Percentiles rank a stretch among this genome's conserved stretches.
Evolutionary conservation across 2,329 filamentous ascomycete species (phyloP).

Genomic region (Rachicladosporium sp.): DNA sequence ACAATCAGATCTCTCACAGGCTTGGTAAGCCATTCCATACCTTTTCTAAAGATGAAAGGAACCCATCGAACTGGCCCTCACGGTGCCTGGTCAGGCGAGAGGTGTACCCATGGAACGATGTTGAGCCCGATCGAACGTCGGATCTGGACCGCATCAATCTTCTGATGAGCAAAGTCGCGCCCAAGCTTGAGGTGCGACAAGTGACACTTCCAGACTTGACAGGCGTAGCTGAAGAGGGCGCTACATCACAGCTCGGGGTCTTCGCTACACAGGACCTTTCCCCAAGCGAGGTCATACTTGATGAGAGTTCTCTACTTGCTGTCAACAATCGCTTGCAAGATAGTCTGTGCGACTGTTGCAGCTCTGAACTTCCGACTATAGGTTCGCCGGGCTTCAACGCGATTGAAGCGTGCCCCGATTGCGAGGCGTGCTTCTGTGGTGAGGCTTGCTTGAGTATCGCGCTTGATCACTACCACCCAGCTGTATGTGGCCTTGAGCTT

Average conservation of each 20-base stretch:
- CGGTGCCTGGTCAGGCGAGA: slow-evolving; percentile 55
- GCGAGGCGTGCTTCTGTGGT: slow-evolving; percentile 51
- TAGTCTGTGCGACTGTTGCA: slow-evolving; percentile 80
- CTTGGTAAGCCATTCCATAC: slow-evolving; percentile 1
- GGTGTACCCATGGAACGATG: slow-evolving; percentile 50
- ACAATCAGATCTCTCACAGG: background rate
- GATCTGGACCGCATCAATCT: slow-evolving; percentile 57
- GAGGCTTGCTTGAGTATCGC: slow-evolving; percentile 44
- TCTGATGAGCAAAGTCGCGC: slow-evolving; percentile 55
- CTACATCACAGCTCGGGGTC: slow-evolving; percentile 69
- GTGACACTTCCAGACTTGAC: slow-evolving; percentile 61
- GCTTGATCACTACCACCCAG: slow-evolving; percentile 44
- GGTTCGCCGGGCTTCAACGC: slow-evolving; percentile 12
- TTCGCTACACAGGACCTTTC: slow-evolving; percentile 75
- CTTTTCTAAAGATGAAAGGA: slow-evolving; percentile 4
- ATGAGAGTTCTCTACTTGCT: slow-evolving; percentile 75
- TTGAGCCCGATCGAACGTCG: slow-evolving; percentile 47
- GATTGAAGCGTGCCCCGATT: slow-evolving; percentile 38
- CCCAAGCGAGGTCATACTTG: slow-evolving; percentile 63
- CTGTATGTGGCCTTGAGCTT: slow-evolving; percentile 43
- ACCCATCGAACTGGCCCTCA: slow-evolving; percentile 47
- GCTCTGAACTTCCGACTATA: slow-evolving; percentile 49
- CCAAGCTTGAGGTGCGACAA: slow-evolving; percentile 68
- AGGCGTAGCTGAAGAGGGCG: slow-evolving; percentile 22
- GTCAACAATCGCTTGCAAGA: slow-evolving; percentile 83